Percentiles rank a stretch among this genome's conserved stretches.
These are phyloP conservation scores for Phytophthora crassamura DNA, from an alignment of 352 stramenopile species.

Conservation along the genomic window DNA sequence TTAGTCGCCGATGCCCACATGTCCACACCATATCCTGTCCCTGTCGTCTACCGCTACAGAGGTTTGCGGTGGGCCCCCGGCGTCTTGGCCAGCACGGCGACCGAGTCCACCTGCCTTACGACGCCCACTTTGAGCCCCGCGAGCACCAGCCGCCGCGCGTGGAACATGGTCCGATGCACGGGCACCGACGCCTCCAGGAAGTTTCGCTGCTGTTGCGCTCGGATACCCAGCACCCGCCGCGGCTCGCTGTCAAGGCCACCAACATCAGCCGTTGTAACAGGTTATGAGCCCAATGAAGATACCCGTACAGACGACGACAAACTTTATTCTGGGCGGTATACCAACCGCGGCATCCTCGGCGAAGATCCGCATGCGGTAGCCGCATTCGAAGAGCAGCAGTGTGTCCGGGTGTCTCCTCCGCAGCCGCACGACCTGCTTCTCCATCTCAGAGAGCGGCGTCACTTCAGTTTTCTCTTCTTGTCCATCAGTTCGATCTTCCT, in stretches of 20 bases:
- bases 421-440: conserved; percentile 75
- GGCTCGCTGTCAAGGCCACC: conserved; percentile 28
- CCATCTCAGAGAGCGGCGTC: conserved; percentile 63
- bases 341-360: conserved; percentile 64
- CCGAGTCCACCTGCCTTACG: conserved; percentile 69
- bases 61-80: conserved; percentile 28
- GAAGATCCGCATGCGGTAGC: conserved; percentile 86
- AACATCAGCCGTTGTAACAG: too few species aligned
- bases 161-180: conserved; percentile 45
- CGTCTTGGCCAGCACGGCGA: conserved; percentile 19
- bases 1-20: conserved; percentile 9
- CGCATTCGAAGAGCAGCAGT: conserved; percentile 81
- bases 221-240: conserved; percentile 46
- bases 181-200: conserved; percentile 66
- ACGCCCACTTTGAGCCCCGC: conserved; percentile 70
- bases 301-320: too few species aligned
- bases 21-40: too few species aligned
- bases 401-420: conserved; percentile 46
- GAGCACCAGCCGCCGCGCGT: conserved; percentile 51
- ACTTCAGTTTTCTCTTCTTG: not conserved
- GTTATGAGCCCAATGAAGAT: too few species aligned
- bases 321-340: not conserved
- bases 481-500: not conserved
- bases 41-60: conserved; percentile 40
- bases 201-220: conserved; percentile 36